Evolutionary conservation across 768 basidiomycete species (phyloP), one percentile per base, ranked within the genome.

Genomic region (Psilocybe subaeruginosa): DNA sequence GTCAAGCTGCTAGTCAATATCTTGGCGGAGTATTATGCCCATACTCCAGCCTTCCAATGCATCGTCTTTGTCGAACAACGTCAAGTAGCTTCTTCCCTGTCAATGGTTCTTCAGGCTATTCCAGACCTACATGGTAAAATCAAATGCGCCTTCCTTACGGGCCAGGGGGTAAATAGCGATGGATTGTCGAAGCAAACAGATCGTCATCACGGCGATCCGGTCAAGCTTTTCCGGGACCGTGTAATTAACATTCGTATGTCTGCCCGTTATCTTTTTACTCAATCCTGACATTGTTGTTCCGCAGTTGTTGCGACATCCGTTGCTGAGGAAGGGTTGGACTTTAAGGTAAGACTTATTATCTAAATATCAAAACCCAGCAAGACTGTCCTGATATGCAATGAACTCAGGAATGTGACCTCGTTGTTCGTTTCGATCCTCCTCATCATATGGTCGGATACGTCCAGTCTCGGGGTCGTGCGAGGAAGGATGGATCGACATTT

Each of bases 261-360:
- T 46, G 43, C 46, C 30, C 31, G 14, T 43, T 56, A 29, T 50
- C 31, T 59, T 19, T 33, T 54, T 9, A 35, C n/a, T 14, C 9
- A 30, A 8, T 54, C 41, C 9, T 17, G 58, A 8, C 23, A 23
- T 23, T 33, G 47, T 7, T 43, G 56, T 54, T 43, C n/a, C 8
- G 16, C 60, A 87, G 89, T 95, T 19, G 80, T 95, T 64, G 91
- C 93, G 3, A 95, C 93, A 0, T 88, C 89, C 4, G 93, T 96
- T 12, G 95, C 93, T 0, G 95, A 97, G 73, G 95, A 97, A 77
- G 95, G 95, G 0, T 81, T 97, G 16, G 94, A 97, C 71, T 93
- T 97, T 76, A 90, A 90, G 23, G 89, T 90, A 68, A 57, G 84
- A 65, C 33, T 27, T 49, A 4, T 19, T 43, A 35, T 35, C 11